A percentile compares a stretch with the other conserved stretches of the same genome.
Conservation (phyloP, 352 stramenopile genomes). For the Plasmopara viticola region DNA sequence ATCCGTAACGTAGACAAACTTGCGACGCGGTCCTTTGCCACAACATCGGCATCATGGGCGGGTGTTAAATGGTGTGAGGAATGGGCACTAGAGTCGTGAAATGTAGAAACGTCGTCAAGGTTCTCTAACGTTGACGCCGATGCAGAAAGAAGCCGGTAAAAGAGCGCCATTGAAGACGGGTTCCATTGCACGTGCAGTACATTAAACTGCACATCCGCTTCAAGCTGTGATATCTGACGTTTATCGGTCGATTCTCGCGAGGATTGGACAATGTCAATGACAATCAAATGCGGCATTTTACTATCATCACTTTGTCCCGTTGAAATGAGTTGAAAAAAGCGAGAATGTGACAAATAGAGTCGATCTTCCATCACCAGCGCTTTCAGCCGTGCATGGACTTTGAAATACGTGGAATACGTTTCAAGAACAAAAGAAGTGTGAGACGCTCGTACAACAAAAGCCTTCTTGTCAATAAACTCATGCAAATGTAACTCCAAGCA, state of each 20-base stretch:
- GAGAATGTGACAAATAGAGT: conserved; percentile 40
- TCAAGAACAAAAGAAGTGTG: conserved; percentile 44
- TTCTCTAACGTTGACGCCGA: conserved; percentile 51
- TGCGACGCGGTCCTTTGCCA: neutral
- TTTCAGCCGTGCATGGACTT: conserved; percentile 43
- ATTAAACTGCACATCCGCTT: conserved; percentile 59
- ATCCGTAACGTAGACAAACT: conserved; percentile 9
- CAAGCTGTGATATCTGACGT: conserved; percentile 22
- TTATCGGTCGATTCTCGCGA: conserved; percentile 7
- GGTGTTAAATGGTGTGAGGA: neutral
- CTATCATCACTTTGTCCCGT: conserved; percentile 28
- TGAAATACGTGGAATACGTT: conserved; percentile 41
- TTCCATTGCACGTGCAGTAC: conserved; percentile 81
- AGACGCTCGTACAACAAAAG: conserved; percentile 40
- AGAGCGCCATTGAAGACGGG: conserved; percentile 66
- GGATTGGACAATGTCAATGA: conserved; percentile 44
- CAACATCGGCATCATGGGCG: neutral
- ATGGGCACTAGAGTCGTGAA: conserved; percentile 8
- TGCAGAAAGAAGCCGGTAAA: conserved; percentile 62
- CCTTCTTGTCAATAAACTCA: conserved; percentile 39
- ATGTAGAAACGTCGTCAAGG: conserved; percentile 15
- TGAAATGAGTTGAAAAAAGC: conserved; percentile 62
- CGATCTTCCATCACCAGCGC: conserved; percentile 66
- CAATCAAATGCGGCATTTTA: conserved; percentile 34
- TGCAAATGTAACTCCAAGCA: conserved; percentile 50